A percentile compares a stretch with the other conserved stretches of the same genome.
Evolutionary conservation across 352 stramenopile genomes (phyloP).

Genomic region (Globisporangium sylvaticum): DNA sequence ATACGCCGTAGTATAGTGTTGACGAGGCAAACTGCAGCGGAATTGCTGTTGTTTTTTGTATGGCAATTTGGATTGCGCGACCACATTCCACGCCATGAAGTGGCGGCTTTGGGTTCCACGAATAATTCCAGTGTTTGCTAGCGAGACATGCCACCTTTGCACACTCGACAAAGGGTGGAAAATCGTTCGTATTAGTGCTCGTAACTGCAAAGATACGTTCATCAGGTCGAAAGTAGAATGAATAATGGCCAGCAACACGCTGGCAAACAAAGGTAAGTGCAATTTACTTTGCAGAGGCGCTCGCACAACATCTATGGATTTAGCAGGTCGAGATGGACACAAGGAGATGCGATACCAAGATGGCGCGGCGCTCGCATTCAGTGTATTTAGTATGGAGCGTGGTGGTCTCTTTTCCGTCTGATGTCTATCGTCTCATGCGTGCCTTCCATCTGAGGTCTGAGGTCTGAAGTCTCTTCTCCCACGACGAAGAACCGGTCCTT

Average conservation of each 20-base stretch:
- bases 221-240: background rate
- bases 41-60: background rate
- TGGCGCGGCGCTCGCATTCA: background rate
- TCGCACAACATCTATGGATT: too few relatives aligned
- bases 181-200: background rate
- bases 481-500: background rate
- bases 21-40: background rate
- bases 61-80: background rate
- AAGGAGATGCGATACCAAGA: background rate
- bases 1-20: background rate
- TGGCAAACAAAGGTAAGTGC: too few relatives aligned
- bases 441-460: background rate
- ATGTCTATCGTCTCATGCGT: background rate
- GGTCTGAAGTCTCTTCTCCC: constrained; percentile 8
- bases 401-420: background rate
- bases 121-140: background rate
- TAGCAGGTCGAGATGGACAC: background rate
- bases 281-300: too few relatives aligned
- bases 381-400: background rate
- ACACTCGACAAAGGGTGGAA: background rate
- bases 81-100: background rate
- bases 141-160: background rate
- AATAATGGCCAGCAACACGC: background rate
- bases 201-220: background rate
- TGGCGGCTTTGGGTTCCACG: background rate